phyloP scores from a whole-genome alignment of 108 stramenopile genomes.

The Cyclostephanos invisitatus region DNA sequence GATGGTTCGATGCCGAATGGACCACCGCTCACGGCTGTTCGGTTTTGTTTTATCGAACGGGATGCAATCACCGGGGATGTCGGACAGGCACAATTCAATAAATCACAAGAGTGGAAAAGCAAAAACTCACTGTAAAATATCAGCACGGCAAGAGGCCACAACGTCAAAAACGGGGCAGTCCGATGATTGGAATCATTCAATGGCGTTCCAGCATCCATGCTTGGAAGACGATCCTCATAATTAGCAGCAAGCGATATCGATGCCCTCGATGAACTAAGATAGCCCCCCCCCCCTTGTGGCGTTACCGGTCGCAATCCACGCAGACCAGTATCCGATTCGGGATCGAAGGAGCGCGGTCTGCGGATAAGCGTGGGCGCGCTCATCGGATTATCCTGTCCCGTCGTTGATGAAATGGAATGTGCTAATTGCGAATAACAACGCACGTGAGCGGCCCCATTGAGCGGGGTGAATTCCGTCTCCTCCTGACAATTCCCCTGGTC shows the following conservation, averaged over 20 bases:
- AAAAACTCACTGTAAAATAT: conserved; percentile 85
- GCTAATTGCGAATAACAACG: conserved; percentile 4
- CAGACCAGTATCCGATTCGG: neutral
- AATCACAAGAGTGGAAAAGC: neutral
- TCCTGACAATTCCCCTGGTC: neutral
- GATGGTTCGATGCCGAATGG: conserved; percentile 93
- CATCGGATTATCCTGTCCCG: neutral
- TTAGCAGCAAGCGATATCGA: conserved; percentile 21
- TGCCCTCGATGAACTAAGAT: neutral
- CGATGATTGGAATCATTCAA: conserved; percentile 20
- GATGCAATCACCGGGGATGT: neutral
- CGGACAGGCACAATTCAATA: neutral
- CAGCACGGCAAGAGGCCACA: conserved; percentile 77
- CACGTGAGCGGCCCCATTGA: conserved; percentile 8
- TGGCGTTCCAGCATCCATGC: conserved; percentile 14
- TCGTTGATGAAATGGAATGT: neutral
- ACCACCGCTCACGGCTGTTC: conserved; percentile 56
- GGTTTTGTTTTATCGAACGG: neutral
- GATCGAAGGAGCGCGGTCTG: conserved; percentile 5
- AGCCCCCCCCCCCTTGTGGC: neutral
- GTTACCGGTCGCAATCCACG: neutral
- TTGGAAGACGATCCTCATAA: conserved; percentile 17
- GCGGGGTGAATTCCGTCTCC: neutral
- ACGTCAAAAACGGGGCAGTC: conserved; percentile 37
- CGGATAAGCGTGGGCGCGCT: conserved; percentile 3